Conservation (phyloP, 768 basidiomycete species). For the Gyrodon lividus region DNA sequence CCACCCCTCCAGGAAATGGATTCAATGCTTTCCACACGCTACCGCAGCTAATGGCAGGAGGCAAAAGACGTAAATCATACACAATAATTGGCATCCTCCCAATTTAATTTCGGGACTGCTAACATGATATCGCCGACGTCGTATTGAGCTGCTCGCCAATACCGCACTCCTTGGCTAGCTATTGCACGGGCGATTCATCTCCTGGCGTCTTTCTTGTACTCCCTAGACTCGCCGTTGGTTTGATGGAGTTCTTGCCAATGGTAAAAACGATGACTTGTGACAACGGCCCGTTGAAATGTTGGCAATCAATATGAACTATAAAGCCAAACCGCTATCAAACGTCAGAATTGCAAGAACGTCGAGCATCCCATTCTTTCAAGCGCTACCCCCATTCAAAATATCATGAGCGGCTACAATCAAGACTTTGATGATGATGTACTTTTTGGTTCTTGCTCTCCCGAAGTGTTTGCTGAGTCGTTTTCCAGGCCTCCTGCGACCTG, state of each 20-base stretch:
- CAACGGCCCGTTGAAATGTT: too few species aligned
- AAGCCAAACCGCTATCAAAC: background rate
- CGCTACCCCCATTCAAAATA: background rate
- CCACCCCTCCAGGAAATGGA: background rate
- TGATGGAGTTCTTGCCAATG: constrained; percentile 17
- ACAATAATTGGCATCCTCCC: background rate
- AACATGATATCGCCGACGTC: background rate
- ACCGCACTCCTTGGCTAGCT: background rate
- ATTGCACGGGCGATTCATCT: background rate
- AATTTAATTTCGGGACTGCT: background rate
- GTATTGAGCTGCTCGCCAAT: background rate
- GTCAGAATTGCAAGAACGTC: background rate
- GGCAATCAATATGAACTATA: too few species aligned
- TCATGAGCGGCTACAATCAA: constrained; percentile 7
- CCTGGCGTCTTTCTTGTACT: background rate
- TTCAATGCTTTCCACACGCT: too few species aligned
- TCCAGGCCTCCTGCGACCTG: constrained; percentile 12
- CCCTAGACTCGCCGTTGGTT: constrained; percentile 10
- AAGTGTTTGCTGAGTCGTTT: background rate
- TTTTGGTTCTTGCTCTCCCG: background rate
- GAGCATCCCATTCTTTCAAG: background rate
- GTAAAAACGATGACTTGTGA: background rate
- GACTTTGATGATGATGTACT: constrained; percentile 17
- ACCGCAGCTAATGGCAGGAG: background rate
- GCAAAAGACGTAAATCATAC: background rate